Conservation (phyloP, 2,329 filamentous ascomycete species). For the Arachnomyces sp. region DNA sequence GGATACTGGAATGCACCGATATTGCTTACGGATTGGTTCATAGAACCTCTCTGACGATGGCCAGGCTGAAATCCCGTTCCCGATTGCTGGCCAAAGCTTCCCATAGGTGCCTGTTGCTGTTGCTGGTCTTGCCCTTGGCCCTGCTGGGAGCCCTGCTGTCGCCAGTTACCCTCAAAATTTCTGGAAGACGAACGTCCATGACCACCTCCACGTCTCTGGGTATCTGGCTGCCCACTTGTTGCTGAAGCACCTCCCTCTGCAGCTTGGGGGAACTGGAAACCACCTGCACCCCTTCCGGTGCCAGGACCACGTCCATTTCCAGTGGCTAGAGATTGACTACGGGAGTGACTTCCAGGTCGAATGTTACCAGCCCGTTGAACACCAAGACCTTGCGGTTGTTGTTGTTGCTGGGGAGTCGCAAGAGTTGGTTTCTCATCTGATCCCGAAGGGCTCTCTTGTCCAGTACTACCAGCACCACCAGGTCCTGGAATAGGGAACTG, state of each 20-base stretch:
- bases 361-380: constrained; percentile 70
- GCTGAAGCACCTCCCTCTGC: constrained; percentile 43
- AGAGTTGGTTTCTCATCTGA: constrained; percentile 39
- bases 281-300: constrained; percentile 56
- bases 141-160: constrained; percentile 59
- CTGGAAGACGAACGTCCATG: constrained; percentile 77
- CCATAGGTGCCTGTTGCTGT: constrained; percentile 49
- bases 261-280: constrained; percentile 59
- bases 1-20: constrained; percentile 86
- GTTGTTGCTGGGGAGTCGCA: constrained; percentile 9
- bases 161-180: constrained; percentile 98
- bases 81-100: constrained; percentile 55
- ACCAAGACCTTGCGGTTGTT: constrained; percentile 48
- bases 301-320: constrained; percentile 56
- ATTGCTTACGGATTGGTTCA: constrained; percentile 75
- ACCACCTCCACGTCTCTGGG: constrained; percentile 68
- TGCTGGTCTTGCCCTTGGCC: constrained; percentile 37
- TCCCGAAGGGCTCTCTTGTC: constrained; percentile 49
- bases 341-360: constrained; percentile 62
- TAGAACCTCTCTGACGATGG: constrained; percentile 74
- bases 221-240: constrained; percentile 48
- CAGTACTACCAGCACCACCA: constrained; percentile 42
- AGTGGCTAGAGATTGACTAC: constrained; percentile 44
- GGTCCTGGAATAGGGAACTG: constrained; percentile 79
- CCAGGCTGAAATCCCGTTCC: constrained; percentile 77